A percentile compares a stretch with the other conserved stretches of the same genome.
Conservation (phyloP, 23 red algal genomes). For the Chondrus crispus region DNA sequence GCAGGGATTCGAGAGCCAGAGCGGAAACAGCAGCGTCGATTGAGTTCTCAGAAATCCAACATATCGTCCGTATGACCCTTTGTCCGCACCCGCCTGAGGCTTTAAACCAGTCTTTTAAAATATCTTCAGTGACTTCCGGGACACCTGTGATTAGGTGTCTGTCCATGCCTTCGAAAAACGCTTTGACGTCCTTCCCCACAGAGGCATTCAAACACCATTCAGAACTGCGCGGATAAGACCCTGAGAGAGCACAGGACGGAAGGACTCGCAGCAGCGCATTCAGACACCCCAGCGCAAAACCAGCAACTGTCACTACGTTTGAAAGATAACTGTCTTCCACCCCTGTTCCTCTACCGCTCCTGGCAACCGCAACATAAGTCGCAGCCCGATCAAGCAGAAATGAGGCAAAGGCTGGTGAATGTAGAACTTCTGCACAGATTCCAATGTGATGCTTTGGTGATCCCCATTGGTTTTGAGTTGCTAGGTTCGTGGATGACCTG, state of each 20-base stretch:
- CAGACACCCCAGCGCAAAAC: not conserved
- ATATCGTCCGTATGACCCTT: not conserved
- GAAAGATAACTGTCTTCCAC: not conserved
- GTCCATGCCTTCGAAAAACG: not conserved
- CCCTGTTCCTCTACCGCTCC: not conserved
- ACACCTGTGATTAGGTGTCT: not conserved
- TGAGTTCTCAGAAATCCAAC: conserved; percentile 14
- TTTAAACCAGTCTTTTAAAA: not conserved
- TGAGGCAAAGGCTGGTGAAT: conserved; percentile 32
- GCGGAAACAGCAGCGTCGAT: conserved; percentile 33
- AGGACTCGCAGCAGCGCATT: not conserved
- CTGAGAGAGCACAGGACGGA: not conserved
- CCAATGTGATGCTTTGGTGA: no score
- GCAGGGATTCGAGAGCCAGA: conserved; percentile 19
- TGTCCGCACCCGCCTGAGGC: not conserved
- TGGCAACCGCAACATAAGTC: conserved; percentile 14
- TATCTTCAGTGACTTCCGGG: not conserved
- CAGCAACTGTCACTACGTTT: not conserved
- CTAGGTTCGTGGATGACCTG: not conserved
- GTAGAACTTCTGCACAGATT: not conserved
- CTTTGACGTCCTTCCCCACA: not conserved
- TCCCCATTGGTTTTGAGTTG: not conserved
- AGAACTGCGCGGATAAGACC: not conserved
- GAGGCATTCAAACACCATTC: not conserved
- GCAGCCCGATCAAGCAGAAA: conserved; percentile 43